These are phyloP conservation scores for Salinomyces thailandicus DNA, from an alignment of 2,329 filamentous ascomycete genomes.

Conservation along the genomic window DNA sequence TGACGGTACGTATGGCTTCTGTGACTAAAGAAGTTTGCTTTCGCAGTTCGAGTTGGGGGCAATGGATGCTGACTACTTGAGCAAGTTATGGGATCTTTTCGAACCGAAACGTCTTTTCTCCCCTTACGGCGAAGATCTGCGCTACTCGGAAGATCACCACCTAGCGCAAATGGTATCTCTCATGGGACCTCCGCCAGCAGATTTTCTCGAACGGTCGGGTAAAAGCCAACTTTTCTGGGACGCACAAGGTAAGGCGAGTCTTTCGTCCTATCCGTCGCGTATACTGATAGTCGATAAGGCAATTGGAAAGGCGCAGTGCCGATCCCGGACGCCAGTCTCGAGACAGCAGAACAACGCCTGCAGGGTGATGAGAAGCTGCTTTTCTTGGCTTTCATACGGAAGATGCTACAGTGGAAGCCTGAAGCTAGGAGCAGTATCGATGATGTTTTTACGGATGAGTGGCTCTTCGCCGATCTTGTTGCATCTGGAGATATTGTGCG, in stretches of 20 bases:
- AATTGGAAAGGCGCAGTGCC: not conserved
- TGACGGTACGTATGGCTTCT: conserved; percentile 21
- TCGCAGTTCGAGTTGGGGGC: too few species aligned
- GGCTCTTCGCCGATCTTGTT: conserved; percentile 1
- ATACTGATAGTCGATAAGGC: too few species aligned
- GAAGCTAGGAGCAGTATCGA: not conserved
- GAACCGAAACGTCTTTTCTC: conserved; percentile 26
- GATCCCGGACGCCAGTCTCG: not conserved
- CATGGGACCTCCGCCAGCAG: conserved; percentile 3
- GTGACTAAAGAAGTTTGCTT: too few species aligned
- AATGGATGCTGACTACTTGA: not conserved
- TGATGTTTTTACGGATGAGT: conserved; percentile 2
- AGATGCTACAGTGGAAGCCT: conserved; percentile 6
- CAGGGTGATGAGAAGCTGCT: not conserved
- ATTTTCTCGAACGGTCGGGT: conserved; percentile 1
- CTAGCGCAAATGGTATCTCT: conserved; percentile 4
- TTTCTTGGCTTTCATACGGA: conserved; percentile 1
- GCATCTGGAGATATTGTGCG: conserved; percentile 1
- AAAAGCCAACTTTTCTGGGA: conserved; percentile 1
- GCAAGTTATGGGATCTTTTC: conserved; percentile 30
- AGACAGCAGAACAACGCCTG: not conserved
- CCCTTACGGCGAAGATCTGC: conserved; percentile 5
- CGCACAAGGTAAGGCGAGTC: not conserved
- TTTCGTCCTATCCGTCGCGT: too few species aligned
- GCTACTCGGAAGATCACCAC: conserved; percentile 1